These are phyloP conservation scores for Cryptococcus sp. DNA, from an alignment of 1,284 basidiomycete species.

Conservation along the genomic window DNA sequence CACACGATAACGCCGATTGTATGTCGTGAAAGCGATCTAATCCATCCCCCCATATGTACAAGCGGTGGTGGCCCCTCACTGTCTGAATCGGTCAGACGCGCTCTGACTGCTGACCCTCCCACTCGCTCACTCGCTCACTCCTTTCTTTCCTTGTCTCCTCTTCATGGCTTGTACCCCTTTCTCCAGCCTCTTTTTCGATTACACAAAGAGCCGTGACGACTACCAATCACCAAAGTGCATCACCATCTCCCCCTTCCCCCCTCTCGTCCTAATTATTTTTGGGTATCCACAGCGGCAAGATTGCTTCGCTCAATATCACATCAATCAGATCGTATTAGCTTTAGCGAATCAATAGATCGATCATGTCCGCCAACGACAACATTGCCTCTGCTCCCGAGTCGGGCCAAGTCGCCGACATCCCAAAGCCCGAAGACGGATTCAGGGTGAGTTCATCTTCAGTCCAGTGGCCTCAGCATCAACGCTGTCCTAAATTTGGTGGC, in stretches of 20 bases:
- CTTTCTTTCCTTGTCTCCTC: slow-evolving; percentile 7
- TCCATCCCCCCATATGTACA: too few relatives aligned
- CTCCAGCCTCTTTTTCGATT: slow-evolving; percentile 28
- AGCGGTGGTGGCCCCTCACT: too few relatives aligned
- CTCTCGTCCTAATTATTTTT: neutral
- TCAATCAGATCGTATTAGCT: slow-evolving; percentile 10
- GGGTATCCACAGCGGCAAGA: neutral
- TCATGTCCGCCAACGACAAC: slow-evolving; percentile 12
- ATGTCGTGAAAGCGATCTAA: too few relatives aligned
- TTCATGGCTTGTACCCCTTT: slow-evolving; percentile 13
- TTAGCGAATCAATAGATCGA: slow-evolving; percentile 3
- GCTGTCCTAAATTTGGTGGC: neutral
- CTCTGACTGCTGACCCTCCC: neutral
- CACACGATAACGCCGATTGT: too few relatives aligned
- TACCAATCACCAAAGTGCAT: slow-evolving; percentile 4
- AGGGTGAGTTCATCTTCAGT: slow-evolving; percentile 9
- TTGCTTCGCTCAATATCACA: neutral
- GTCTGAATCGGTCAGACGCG: too few relatives aligned
- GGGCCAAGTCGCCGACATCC: slow-evolving; percentile 14
- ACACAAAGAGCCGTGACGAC: slow-evolving; percentile 15
- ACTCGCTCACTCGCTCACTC: neutral
- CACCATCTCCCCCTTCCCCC: slow-evolving; percentile 1
- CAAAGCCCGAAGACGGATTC: slow-evolving; percentile 18
- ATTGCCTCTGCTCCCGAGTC: slow-evolving; percentile 7
- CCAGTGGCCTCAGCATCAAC: neutral